Evolutionary conservation across 345 rosid species (phyloP), one percentile per base, ranked within the genome.

Genomic region (Kernera saxatilis): DNA sequence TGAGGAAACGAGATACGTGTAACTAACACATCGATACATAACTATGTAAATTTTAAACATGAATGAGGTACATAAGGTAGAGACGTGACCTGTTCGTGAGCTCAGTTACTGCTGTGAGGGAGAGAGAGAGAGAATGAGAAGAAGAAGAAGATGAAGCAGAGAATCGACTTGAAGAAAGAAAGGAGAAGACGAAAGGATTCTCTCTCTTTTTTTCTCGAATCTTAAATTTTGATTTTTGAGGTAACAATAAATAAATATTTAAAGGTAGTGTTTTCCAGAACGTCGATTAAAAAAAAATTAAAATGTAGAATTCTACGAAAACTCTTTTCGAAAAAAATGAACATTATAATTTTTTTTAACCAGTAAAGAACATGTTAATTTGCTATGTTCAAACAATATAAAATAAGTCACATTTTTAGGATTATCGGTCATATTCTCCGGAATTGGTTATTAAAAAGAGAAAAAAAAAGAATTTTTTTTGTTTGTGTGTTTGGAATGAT

Each of bases 71-170:
- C 9, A 27, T 10, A 9, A 61, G 11, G 53, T 1, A 30, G 56
- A 64, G 64, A 52, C 3, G 44, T 25, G 5, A 64, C 77, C 71
- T 73, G 65, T 25, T 62, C 36, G 37, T 35, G 50, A 64, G 76
- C 57, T 61, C 36, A 53, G 62, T 29, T 14, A 40, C 35, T 14
- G 37, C n/a, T 2, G 69, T 22, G 19, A 22, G 27, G 5, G 67
- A 35, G 8, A 0, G 17, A 37, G 41, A 36, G 11, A 1, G 18
- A 52, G 59, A 12, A 10, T 4, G 0, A 6, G 37, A 43, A 21
- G 54, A 52, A 14, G 44, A 64, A 6, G 49, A 37, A n/a, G 48
- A 67, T 8, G 72, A 17, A 57, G 25, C 46, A 70, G 74, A 49
- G 69, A 50, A 29, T 14, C 45, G 54, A 72, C 8, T 29, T 41